Evolutionary conservation across 768 basidiomycete species (phyloP), one percentile per base, ranked within the genome.

Genomic region (Auricularia auricula-judae): DNA sequence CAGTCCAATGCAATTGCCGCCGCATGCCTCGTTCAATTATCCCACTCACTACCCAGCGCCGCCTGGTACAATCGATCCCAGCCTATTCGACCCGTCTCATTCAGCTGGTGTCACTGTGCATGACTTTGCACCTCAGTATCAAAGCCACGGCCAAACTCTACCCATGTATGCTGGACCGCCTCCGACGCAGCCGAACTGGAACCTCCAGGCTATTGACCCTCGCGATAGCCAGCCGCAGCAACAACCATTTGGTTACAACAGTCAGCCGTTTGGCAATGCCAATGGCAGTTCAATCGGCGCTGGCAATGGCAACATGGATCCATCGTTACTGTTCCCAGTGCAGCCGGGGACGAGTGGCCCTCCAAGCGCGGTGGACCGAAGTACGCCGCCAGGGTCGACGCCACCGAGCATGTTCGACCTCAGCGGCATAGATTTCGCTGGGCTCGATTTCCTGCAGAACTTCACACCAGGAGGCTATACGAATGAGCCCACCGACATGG

Each of bases 391-490:
- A 8, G 56, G 56, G 11, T 29, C 29, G 29, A 59, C 23, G 14
- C 56, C 56, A 7, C 56, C 56, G 18, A 10, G 56, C 56, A 33
- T 59, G 34, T 59, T 59, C 56, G 56, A 59, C 34, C 14, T 59
- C 5, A 59, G 56, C 56, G 56, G 56, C 14, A 29, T 59, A 12
- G 56, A 59, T 1, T 93, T 93, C 78, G 81, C 84, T 36, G 91
- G 90, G 10, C 79, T 93, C 36, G 91, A 93, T 69, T 93, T 84
- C 69, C 86, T 93, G 70, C 84, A 88, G 69, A 91, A 90, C 70
- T 91, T 87, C 71, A 80, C 79, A 68, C 80, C 84, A 62, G 80
- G 81, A 3, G 73, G 75, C 51, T 74, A 73, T 66, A 59, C 21
- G 7, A 36, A 51, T 62, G 16, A 34, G 34, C 36, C 18, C 21